These are phyloP conservation scores for Penicillium maclennaniae DNA, from an alignment of 495 filamentous ascomycete species.

Conservation along the genomic window DNA sequence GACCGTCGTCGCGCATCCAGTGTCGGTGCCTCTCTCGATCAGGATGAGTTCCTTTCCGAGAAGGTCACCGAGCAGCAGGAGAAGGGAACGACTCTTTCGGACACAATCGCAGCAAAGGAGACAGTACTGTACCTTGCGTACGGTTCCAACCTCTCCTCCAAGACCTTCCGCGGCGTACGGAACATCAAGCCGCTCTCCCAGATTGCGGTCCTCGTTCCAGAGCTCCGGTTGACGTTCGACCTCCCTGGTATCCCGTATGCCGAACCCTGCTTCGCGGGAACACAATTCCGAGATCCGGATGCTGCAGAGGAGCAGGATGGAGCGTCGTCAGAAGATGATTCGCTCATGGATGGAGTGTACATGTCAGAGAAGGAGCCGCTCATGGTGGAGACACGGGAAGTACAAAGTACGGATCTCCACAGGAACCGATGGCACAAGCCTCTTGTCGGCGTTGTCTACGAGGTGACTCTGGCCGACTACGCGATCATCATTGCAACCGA, in stretches of 20 bases:
- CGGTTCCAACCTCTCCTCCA: conserved; percentile 77
- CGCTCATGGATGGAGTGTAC: conserved; percentile 10
- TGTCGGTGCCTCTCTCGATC: conserved; percentile 18
- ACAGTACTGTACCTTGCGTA: conserved; percentile 92
- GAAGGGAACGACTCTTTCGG: not conserved
- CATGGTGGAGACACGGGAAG: conserved; percentile 13
- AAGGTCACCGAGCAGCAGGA: conserved; percentile 20
- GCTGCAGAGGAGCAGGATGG: conserved; percentile 6
- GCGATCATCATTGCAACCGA: conserved; percentile 85
- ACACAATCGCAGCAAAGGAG: conserved; percentile 14
- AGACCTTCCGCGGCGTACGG: conserved; percentile 70
- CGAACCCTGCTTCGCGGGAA: conserved; percentile 92
- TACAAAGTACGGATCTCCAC: conserved; percentile 28
- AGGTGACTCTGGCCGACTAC: conserved; percentile 78
- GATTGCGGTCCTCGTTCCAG: conserved; percentile 74
- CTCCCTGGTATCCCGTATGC: conserved; percentile 79
- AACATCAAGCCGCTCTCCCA: conserved; percentile 75
- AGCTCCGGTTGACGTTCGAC: conserved; percentile 74
- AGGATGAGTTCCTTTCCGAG: conserved; percentile 24
- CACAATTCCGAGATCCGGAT: conserved; percentile 50
- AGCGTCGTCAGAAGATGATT: conserved; percentile 11
- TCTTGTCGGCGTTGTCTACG: conserved; percentile 90
- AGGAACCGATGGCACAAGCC: conserved; percentile 67
- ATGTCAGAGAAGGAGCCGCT: conserved; percentile 32
- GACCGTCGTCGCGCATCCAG: conserved; percentile 20